Base-by-base conservation (phyloP, 306 rosid genomes). In the Cyamopsis tetragonoloba region DNA sequence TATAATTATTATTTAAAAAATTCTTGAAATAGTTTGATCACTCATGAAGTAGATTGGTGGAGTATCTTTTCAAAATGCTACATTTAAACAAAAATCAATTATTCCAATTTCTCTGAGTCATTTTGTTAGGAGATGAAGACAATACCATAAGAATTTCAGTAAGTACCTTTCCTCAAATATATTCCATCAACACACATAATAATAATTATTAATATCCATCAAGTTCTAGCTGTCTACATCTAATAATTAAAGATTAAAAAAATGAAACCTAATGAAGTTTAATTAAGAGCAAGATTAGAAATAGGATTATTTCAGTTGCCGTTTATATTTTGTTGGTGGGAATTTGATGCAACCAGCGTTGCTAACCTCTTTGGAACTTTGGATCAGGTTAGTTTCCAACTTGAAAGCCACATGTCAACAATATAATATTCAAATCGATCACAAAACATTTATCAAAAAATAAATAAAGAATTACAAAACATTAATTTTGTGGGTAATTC, bases 331-430 rank as follows among this genome's bases (percentile, higher is more conserved):
- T 13, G 12, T 38, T 23, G 38, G 14, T 38, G 13, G 49, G 43
- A 42, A 24, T 26, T 55, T 63, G 37, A 64, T 72, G 51, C 5
- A 30, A 22, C 31, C n/a, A 22, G 51, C 30, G 42, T 48, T 12
- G 75, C 73, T 42, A 67, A 42, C 66, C 43, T 53, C 76, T 78
- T 72, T 62, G 73, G 13, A 43, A 11, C 55, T n/a, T n/a, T n/a
- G n/a, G n/a, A n/a, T n/a, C 11, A 0, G 20, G 13, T 38, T 38
- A 5, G 67, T 43, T 63, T n/a, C n/a, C n/a, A n/a, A n/a, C n/a
- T n/a, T 47, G 50, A 35, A 32, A 50, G 27, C 34, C 62, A 34
- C 68, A 30, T 49, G 75, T 51, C 56, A 41, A 62, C 3, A 11
- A 11, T 31, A 17, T 3, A 11, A 11, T 31, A 17, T 56, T 44